Percentiles rank a stretch among this genome's conserved stretches.
phyloP scores from a whole-genome alignment of 768 basidiomycete species.

The Tephrocybe sp. region DNA sequence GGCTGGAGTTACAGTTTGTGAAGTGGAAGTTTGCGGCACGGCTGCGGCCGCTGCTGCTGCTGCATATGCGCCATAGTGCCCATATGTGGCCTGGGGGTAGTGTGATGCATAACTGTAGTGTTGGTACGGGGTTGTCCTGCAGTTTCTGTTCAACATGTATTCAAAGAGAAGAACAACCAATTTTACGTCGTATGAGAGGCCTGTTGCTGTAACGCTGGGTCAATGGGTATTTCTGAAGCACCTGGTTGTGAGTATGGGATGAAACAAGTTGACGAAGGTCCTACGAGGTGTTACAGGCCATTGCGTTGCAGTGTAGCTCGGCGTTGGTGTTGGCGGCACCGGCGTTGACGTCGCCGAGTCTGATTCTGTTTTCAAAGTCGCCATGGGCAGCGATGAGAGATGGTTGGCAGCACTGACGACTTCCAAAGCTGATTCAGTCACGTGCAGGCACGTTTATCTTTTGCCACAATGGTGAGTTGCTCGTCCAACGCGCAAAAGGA shows the following conservation, averaged over 20 bases:
- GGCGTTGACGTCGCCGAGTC: slow-evolving; percentile 21
- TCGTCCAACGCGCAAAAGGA: neutral
- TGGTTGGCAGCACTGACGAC: neutral
- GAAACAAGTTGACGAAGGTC: neutral
- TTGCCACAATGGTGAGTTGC: slow-evolving; percentile 15
- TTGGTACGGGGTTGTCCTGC: slow-evolving; percentile 46
- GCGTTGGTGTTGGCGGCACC: slow-evolving; percentile 25
- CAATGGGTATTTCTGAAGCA: slow-evolving; percentile 57
- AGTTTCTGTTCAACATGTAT: slow-evolving; percentile 18
- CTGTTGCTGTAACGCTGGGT: slow-evolving; percentile 67
- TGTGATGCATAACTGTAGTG: slow-evolving; percentile 46
- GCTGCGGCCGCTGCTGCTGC: slow-evolving; percentile 31
- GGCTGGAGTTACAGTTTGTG: slow-evolving; percentile 22
- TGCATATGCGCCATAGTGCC: slow-evolving; percentile 44
- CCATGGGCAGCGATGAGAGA: neutral
- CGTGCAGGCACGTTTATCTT: neutral
- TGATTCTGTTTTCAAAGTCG: slow-evolving; percentile 41
- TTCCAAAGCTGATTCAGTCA: neutral
- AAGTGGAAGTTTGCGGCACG: slow-evolving; percentile 19
- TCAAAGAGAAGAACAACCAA: slow-evolving; percentile 17
- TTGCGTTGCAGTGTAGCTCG: slow-evolving; percentile 26
- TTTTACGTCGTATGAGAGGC: slow-evolving; percentile 43
- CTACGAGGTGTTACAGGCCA: slow-evolving; percentile 30
- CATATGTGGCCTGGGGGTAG: slow-evolving; percentile 41
- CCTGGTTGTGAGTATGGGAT: neutral